These are phyloP conservation scores for Phanerochaete carnosa DNA, from an alignment of 768 basidiomycete species.

Conservation along the genomic window DNA sequence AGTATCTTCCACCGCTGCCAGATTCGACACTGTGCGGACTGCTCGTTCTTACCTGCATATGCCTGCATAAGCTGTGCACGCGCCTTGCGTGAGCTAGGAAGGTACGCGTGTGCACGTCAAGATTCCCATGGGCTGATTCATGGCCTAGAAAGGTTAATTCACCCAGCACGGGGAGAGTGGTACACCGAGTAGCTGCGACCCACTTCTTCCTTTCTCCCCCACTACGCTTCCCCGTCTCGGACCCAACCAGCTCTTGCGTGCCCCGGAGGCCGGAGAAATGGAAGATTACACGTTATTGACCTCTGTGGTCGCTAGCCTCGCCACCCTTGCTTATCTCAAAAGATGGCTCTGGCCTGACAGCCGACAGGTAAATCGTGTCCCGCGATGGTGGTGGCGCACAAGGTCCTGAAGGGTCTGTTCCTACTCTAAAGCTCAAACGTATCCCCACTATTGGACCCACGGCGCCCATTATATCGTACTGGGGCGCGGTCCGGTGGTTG, in stretches of 20 bases:
- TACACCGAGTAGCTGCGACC: neutral
- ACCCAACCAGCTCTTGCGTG: neutral
- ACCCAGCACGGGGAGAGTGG: neutral
- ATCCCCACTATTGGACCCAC: neutral
- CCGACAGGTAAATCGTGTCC: neutral
- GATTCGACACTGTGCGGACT: too few species aligned
- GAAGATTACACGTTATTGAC: neutral
- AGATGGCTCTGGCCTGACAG: neutral
- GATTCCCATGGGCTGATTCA: too few species aligned
- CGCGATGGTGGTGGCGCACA: neutral
- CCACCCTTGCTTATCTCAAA: neutral
- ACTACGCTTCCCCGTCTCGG: neutral
- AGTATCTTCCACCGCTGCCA: too few species aligned
- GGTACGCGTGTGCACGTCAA: too few species aligned
- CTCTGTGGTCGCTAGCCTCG: neutral
- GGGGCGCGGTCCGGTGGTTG: conserved; percentile 28
- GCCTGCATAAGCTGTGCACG: neutral
- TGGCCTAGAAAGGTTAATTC: neutral
- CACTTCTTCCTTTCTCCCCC: neutral
- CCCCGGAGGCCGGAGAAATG: neutral
- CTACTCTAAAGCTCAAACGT: neutral
- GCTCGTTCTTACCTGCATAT: neutral
- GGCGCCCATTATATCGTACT: conserved; percentile 21
- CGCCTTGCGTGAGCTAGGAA: too few species aligned
- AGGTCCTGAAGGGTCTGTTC: neutral